Conservation (phyloP, 2,329 filamentous ascomycete genomes). For the Apiospora hydei region DNA sequence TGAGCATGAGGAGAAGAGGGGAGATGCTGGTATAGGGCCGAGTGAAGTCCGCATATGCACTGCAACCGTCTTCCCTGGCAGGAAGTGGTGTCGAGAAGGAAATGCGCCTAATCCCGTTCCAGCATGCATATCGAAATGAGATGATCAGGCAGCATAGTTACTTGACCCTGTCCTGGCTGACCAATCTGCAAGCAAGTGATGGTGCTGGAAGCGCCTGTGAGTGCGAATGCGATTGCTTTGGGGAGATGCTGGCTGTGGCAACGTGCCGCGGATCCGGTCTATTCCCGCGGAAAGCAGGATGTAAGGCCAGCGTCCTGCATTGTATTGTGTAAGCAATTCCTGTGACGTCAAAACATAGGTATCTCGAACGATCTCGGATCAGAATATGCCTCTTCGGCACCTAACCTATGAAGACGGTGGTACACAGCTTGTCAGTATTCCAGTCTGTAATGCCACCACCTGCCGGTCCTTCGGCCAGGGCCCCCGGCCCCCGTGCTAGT, state of each 20-base stretch:
- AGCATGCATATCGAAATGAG: background rate
- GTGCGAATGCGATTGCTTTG: background rate
- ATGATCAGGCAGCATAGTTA: background rate
- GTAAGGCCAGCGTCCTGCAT: background rate
- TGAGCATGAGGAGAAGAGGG: background rate
- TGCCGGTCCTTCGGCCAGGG: background rate
- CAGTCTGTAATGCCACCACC: background rate
- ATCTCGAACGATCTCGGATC: background rate
- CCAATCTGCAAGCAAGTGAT: background rate
- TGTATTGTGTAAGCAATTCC: background rate
- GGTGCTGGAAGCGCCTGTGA: background rate
- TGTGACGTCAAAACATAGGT: background rate
- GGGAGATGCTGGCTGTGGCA: too few species aligned
- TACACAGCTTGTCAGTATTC: background rate
- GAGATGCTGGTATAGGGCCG: background rate
- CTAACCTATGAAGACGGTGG: background rate
- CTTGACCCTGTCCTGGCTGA: background rate
- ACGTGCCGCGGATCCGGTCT: background rate
- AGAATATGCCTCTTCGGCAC: background rate
- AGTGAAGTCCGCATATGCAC: conserved; percentile 14
- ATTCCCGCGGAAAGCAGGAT: background rate
- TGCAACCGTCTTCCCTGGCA: background rate
- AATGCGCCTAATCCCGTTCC: background rate
- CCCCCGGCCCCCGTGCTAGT: background rate
- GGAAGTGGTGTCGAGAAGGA: background rate